Percentiles rank a stretch among this genome's conserved stretches.
phyloP scores from a whole-genome alignment of 1,284 basidiomycete genomes.

The Leccinum subspadiceum region DNA sequence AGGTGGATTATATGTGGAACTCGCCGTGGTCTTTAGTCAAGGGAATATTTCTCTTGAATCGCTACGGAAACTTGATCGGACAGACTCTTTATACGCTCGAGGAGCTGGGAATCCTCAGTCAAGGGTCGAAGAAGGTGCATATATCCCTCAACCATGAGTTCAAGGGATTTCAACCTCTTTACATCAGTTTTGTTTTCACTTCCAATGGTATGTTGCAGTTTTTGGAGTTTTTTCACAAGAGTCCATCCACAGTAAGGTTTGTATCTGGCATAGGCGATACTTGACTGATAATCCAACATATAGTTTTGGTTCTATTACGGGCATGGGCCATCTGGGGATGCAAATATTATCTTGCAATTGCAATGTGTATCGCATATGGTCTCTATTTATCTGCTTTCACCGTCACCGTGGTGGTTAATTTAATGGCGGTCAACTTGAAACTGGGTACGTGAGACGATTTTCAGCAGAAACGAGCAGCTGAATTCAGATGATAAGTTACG shows the following conservation, averaged over 20 bases:
- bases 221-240: conserved; percentile 7
- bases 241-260: conserved; percentile 14
- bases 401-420: neutral
- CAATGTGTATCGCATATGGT: conserved; percentile 1
- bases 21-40: conserved; percentile 11
- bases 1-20: conserved; percentile 16
- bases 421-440: neutral
- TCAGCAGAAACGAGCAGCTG: neutral
- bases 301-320: conserved; percentile 16
- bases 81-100: conserved; percentile 7
- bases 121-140: neutral
- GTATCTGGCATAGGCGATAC: neutral
- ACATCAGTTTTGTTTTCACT: neutral
- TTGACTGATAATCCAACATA: neutral
- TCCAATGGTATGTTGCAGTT: neutral
- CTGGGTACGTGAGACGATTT: neutral
- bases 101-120: neutral
- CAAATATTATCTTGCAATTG: neutral
- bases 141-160: neutral
- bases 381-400: neutral
- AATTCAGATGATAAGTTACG: neutral
- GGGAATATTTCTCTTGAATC: conserved; percentile 15
- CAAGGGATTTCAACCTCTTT: neutral
- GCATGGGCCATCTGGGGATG: conserved; percentile 22
- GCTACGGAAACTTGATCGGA: conserved; percentile 13